Evolutionary conservation across 1,139 yeast species (phyloP), one percentile per base, ranked within the genome.

Genomic region (Debaryomyces psychrophilus): DNA sequence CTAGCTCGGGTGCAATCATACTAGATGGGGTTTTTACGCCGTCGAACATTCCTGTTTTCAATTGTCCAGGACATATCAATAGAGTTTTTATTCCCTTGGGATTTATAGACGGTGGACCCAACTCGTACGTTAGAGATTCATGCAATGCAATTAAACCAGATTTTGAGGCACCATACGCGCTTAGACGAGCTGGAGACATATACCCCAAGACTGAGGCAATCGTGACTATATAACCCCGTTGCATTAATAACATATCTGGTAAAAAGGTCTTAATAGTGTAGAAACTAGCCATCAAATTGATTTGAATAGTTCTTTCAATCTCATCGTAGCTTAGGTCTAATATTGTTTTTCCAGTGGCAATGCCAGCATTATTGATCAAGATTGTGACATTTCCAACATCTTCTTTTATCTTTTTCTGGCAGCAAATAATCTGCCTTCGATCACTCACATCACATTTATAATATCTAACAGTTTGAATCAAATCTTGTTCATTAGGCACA

Each of bases 131-230:
- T 34, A 92, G 68, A 0, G 93, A 83, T 59, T 89, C 96, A 61
- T 92, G 97, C 39, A 90, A 68, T 0, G 95, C 90, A 44, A 92
- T 78, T 26, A 89, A 65, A 0, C 96, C 97, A 0, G 96, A 85
- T 63, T 92, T 92, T 7, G 95, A 81, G 0, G 97, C 96, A 0
- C 97, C 96, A 58, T 92, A 92, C 0, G 88, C 88, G 54, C 87
- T 80, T 46, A 89, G 70, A 28, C 85, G 71, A 5, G 96, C 93
- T 0, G 97, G 97, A 0, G 95, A 79, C 73, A 87, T 76, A 52
- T 86, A 84, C 0, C 97, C 97, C 46, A 92, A 70, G 0, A 89
- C 89, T 0, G 96, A 88, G 0, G 93, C 90, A 29, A 92, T 71
- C 2, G 92, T 87, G 25, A 92, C 82, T 14, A 93, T 76, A 60